Evolutionary conservation across 257 asterid species (phyloP).

Genomic region (Henckelia pumila): DNA sequence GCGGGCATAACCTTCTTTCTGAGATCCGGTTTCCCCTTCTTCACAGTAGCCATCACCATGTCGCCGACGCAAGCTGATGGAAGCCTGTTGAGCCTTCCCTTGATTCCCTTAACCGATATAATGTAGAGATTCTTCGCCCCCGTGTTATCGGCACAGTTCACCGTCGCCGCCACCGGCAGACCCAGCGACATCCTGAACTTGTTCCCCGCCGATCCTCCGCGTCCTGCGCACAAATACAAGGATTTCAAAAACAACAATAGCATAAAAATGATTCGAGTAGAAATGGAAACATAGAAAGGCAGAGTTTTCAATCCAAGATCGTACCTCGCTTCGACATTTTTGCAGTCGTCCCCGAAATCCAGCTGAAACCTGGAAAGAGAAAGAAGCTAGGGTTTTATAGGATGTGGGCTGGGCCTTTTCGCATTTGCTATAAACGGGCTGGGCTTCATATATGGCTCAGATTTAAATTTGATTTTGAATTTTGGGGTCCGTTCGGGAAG

Average conservation of each 20-base stretch:
- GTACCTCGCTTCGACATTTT: slow-evolving; percentile 58
- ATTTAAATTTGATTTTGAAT: too few relatives aligned
- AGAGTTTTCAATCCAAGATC: background rate
- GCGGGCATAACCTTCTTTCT: slow-evolving; percentile 75
- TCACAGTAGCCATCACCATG: slow-evolving; percentile 75
- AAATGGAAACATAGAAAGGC: background rate
- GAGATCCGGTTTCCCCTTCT: slow-evolving; percentile 68
- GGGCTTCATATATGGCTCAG: too few relatives aligned
- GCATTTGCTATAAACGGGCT: too few relatives aligned
- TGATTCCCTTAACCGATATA: slow-evolving; percentile 58
- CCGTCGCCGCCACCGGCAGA: slow-evolving; percentile 70
- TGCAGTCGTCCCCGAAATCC: background rate
- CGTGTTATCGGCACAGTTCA: slow-evolving; percentile 56
- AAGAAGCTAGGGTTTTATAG: background rate
- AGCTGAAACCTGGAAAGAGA: background rate
- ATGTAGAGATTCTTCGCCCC: slow-evolving; percentile 59
- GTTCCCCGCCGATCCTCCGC: slow-evolving; percentile 70
- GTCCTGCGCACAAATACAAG: slow-evolving; percentile 32
- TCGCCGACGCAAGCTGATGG: slow-evolving; percentile 72
- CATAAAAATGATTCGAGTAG: background rate
- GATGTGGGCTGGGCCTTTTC: background rate
- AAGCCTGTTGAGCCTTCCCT: slow-evolving; percentile 58
- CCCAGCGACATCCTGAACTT: slow-evolving; percentile 65
- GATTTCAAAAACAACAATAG: background rate
- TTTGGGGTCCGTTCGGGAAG: too few relatives aligned